Evolutionary conservation across 192 early-diverging fungal genomes (phyloP), one percentile per base, ranked within the genome.

Genomic region (Podila verticillata): DNA sequence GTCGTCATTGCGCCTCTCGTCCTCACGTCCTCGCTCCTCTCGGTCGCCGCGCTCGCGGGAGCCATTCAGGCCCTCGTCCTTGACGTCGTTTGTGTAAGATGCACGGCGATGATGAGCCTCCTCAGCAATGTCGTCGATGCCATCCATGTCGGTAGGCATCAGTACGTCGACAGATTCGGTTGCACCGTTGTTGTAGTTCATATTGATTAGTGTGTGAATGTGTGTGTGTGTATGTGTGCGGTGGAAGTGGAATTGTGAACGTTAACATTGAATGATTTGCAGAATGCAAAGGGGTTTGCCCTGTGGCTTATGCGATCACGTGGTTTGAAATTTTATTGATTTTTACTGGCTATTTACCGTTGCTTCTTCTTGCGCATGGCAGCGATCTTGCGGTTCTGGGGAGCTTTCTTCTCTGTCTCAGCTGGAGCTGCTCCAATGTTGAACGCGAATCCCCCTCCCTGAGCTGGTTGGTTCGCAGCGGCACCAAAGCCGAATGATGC

Each of bases 41-140:
- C 58, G 22, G 3, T 35, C 34, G 34, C 9, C 34, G 34, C 34
- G 34, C 34, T 44, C 39, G 39, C 39, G 39, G 39, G 39, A 44
- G 58, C 58, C 26, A 24, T 19, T 68, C 24, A 34, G 65, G 7
- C 49, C 26, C 30, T 68, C 66, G 35, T 51, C 56, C 24, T 26
- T 54, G n/a, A 54, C 17, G 24, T 54, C 51, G 10, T 54, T 54
- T 29, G 64, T 66, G 30, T 66, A 70, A 6, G 54, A 57, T 22
- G 74, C 68, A 12, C 74, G 63, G 47, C 74, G 74, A 56, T 70
- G 68, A 51, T 70, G 74, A 22, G 67, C 49, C 5, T 78, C 74
- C 15, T 78, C 74, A 19, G 48, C 57, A 36, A 20, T 44, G 17
- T 74, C 72, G 1, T 74, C 72, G 22, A 74, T 66, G 15, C 47